Evolutionary conservation across 371 early-diverging fungal species (phyloP), one percentile per base, ranked within the genome.

Genomic region (Lichtheimia hyalospora): DNA sequence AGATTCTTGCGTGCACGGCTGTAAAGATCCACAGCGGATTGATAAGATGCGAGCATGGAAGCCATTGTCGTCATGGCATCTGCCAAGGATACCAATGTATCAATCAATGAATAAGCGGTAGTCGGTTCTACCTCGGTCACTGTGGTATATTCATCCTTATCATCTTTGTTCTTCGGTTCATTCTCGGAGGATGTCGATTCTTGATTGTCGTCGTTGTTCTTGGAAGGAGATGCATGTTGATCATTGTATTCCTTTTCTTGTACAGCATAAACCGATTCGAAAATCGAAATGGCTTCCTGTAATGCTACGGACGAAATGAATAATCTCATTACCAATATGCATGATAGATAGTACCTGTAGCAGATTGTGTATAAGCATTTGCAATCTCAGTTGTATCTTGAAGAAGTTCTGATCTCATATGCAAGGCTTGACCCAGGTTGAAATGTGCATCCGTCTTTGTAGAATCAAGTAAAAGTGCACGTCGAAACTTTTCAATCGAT

Each of bases 371-470:
- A 40, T 77, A 79, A 7, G 77, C 73, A 28, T 81, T 79, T 3
- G 76, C 76, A 23, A 81, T 76, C 23, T 81, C 82, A 6, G 77
- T 79, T 18, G 76, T 73, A 24, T 88, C 88, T 61, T 84, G 77
- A 10, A 84, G 74, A 14, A 85, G 67, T 58, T 89, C 89, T 8
- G 88, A 86, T 20, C 76, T 73, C 18, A 84, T 78, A 34, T 84
- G 77, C 56, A 89, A 62, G 0, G 90, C 89, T 69, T 89, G 90
- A 5, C 83, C 89, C 34, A 89, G 75, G 61, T 89, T 91, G 68
- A 87, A 89, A 48, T 85, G 77, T 0, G 82, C 77, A 65, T 91
- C 90, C 2, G 86, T 78, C 56, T 88, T 84, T 46, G 72, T 68
- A 5, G 71, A 52, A 43, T 84, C 81, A 7, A 84, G 66, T n/a